Evolutionary conservation across 768 basidiomycete species (phyloP), one percentile per base, ranked within the genome.

Genomic region (Postia placenta): DNA sequence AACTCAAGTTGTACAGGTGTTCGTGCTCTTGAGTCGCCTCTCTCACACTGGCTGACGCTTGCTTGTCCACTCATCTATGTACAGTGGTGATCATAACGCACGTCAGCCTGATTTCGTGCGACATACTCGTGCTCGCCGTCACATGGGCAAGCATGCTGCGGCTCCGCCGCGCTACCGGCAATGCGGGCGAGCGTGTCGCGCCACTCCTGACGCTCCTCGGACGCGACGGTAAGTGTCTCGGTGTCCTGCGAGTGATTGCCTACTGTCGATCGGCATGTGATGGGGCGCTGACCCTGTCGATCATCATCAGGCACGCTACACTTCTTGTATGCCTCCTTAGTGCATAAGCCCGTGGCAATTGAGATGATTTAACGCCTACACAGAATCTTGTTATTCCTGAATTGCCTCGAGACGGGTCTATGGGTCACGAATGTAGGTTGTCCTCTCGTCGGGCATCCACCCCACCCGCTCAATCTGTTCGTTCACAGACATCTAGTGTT

Each of bases 151-250:
- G 22, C 14, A 50, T 47, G 6, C 45, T 40, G 20, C 15, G 6
- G 5, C 17, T 47, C 2, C 20, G 39, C 14, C 30, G 24, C 28
- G 17, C 37, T 9, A 37, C 45, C 5, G 20, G 27, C 4, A 25
- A 45, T n/a, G 6, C 48, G 4, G 38, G 41, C 35, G 27, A 30
- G 11, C 35, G 12, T 15, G 40, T 45, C 30, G 30, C 30, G 7
- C 15, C 20, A 28, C 45, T 54, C 5, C 22, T 22, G n/a, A 43
- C 39, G 14, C 23, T 54, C 2, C 15, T 54, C 6, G 15, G 48
- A 0, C 27, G 48, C 12, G 52, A 54, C 27, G 52, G 52, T 50
- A 28, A 7, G 52, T 41, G 39, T n/a, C n/a, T n/a, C n/a, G n/a
- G n/a, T n/a, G n/a, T n/a, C n/a, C n/a, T n/a, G n/a, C n/a, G n/a